Percentiles rank a stretch among this genome's conserved stretches.
phyloP scores from a whole-genome alignment of 176 grass and related monocot species.

The Rhynchospora tenuis region DNA sequence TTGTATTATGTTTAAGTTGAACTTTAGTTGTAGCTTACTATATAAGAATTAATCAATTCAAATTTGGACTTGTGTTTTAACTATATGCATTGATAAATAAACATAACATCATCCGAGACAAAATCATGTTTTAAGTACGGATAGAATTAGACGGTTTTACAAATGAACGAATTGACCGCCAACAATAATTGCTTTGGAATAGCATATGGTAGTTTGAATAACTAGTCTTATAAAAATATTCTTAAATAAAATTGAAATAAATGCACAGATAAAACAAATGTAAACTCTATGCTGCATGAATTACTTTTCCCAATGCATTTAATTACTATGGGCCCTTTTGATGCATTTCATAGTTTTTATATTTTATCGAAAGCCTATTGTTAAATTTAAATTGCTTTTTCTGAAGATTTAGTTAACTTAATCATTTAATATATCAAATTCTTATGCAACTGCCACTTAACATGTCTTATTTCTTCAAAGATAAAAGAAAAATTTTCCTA shows the following conservation, averaged over 20 bases:
- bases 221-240: neutral
- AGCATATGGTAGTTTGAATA: neutral
- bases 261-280: neutral
- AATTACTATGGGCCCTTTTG: neutral
- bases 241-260: neutral
- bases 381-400: neutral
- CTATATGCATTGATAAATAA: no score
- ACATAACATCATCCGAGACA: no score
- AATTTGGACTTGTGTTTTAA: no score
- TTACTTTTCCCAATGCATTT: neutral
- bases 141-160: no score
- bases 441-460: neutral
- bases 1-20: no score
- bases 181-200: neutral
- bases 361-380: no score
- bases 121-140: no score
- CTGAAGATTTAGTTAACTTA: neutral
- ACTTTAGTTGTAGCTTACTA: no score
- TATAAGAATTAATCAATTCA: no score
- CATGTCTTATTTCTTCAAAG: neutral
- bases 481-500: neutral
- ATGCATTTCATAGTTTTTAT: neutral
- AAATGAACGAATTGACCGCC: no score
- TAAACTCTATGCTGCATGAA: neutral
- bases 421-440: neutral